Percentiles rank a stretch among this genome's conserved stretches.
These are phyloP conservation scores for Dioscorea dumetorum DNA, from an alignment of 106 monocot species.

Conservation along the genomic window DNA sequence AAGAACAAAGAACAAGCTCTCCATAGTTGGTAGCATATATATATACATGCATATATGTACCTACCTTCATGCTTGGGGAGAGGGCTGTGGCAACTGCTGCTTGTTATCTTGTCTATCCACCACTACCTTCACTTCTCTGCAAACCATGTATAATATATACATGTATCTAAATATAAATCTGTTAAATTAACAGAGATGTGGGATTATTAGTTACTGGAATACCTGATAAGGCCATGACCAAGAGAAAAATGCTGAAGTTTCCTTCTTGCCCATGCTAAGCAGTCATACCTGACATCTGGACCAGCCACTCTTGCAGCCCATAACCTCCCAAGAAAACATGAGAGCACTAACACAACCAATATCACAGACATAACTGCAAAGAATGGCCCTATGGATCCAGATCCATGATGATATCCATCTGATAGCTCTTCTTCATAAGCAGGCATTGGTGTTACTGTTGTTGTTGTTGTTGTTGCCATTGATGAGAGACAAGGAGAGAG, in stretches of 20 bases:
- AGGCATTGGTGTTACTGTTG: neutral
- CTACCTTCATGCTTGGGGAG: neutral
- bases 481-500: neutral
- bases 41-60: too few species aligned
- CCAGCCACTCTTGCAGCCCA: neutral
- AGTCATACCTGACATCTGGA: conserved; percentile 6
- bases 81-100: neutral
- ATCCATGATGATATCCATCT: neutral
- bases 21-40: too few species aligned
- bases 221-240: too few species aligned
- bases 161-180: too few species aligned
- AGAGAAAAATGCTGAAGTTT: neutral
- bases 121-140: neutral
- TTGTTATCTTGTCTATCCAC: neutral
- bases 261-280: neutral
- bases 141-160: neutral
- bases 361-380: conserved; percentile 4
- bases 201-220: too few species aligned
- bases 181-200: too few species aligned
- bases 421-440: neutral
- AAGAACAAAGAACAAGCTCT: too few species aligned
- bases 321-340: neutral
- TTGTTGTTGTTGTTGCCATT: neutral
- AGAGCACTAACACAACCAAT: neutral
- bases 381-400: conserved; percentile 2